Evolutionary conservation across 225 moss, liverwort and hornwort species (phyloP), one percentile per base, ranked within the genome.

Genomic region (Marchantia polymorpha): DNA sequence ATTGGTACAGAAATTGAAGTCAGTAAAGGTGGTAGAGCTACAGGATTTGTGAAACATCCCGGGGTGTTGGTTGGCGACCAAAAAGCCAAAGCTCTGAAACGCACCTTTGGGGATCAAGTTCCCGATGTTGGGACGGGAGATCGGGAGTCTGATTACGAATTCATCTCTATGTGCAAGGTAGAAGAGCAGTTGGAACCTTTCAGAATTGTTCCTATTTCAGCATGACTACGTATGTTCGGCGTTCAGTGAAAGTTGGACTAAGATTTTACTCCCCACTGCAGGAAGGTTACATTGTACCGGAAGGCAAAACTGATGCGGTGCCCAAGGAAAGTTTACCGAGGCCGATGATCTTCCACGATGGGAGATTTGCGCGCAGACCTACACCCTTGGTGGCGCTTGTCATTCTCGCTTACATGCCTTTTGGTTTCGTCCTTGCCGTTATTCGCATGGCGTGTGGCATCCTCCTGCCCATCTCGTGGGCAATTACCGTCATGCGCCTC

Each of bases 111-210:
- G 29, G 73, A 66, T 74, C 73, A 78, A 55, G 79, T 83, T 51
- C 84, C 86, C 12, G 82, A 87, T 72, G 72, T 87, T 52, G 87
- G 87, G 23, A 64, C 82, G 2, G 87, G 87, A n/a, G 87, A 87
- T 47, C 74, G 84, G 10, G 79, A 77, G 13, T 82, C 84, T 47
- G 87, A 87, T 74, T 56, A 81, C 61, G 78, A 52, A 20, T 87
- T 87, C 79, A 84, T 87, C 56, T 79, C 84, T 25, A 67, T 84
- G 80, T 87, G 87, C 84, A 84, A 87, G 87, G 87, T 87, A 68
- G 6, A 78, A 26, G 50, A 78, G 25, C 22, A 11, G 46, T 78
- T 5, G 13, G n/a, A 23, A 63, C 26, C 7, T 63, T 47, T 65
- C 46, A 39, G 11, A 50, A 7, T 47, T 23, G 15, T 48, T 13